A percentile compares a stretch with the other conserved stretches of the same genome.
These are phyloP conservation scores for Acephala macrosclerotiorum DNA, from an alignment of 2,329 filamentous ascomycete species.

Conservation along the genomic window DNA sequence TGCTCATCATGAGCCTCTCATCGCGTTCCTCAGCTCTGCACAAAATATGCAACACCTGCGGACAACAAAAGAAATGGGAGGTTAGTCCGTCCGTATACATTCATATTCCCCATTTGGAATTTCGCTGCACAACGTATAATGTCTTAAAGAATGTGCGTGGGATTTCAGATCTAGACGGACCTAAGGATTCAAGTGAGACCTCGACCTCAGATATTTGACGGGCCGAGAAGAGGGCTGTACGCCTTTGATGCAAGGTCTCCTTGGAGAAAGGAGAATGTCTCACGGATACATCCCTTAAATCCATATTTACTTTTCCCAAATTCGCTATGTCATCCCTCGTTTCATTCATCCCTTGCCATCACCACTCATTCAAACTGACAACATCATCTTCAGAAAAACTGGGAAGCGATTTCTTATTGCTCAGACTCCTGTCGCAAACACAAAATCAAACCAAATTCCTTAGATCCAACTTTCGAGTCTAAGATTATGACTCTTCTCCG, in stretches of 20 bases:
- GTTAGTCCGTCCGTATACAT: constrained; percentile 4
- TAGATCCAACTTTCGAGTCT: constrained; percentile 23
- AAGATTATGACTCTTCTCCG: constrained; percentile 23
- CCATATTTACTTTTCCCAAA: background rate
- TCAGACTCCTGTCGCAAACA: constrained; percentile 29
- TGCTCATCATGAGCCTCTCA: constrained; percentile 20
- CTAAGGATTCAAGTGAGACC: constrained; percentile 7
- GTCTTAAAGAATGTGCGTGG: background rate
- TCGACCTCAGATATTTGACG: background rate
- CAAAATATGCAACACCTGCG: constrained; percentile 29
- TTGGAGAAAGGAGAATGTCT: background rate
- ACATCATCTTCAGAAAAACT: constrained; percentile 23
- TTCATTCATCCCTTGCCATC: constrained; percentile 6
- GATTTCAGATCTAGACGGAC: background rate
- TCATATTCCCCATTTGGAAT: background rate
- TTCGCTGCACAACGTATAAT: background rate
- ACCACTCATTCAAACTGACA: background rate
- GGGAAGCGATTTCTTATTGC: constrained; percentile 26
- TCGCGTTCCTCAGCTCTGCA: constrained; percentile 10
- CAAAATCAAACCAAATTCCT: constrained; percentile 22
- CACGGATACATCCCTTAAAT: background rate
- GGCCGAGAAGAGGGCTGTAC: background rate
- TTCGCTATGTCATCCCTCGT: background rate
- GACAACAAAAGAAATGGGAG: constrained; percentile 30
- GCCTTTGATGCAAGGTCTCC: background rate